A percentile compares a stretch with the other conserved stretches of the same genome.
Conservation (phyloP, 2,329 filamentous ascomycete species). For the Onygena corvina region DNA sequence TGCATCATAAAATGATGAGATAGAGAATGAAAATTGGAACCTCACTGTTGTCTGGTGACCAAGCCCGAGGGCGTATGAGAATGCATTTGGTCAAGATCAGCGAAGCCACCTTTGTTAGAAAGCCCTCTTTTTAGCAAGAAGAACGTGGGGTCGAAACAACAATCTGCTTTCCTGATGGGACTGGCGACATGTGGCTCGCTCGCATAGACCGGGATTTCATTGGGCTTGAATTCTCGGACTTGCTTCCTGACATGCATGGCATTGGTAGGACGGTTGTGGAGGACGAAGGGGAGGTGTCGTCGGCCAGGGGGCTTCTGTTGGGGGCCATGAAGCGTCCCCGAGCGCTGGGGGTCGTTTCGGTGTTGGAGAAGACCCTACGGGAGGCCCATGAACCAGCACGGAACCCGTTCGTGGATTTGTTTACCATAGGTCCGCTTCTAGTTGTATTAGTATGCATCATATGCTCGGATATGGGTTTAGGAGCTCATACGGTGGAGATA, state of each 20-base stretch:
- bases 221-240: conserved; percentile 31
- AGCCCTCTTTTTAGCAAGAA: conserved; percentile 16
- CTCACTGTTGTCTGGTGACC: background rate
- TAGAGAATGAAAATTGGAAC: background rate
- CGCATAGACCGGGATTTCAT: conserved; percentile 25
- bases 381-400: conserved; percentile 30
- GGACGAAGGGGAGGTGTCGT: conserved; percentile 26
- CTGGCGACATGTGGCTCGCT: conserved; percentile 28
- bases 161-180: conserved; percentile 31
- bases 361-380: conserved; percentile 26
- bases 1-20: background rate
- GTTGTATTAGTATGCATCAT: conserved; percentile 20
- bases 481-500: conserved; percentile 36
- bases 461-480: background rate
- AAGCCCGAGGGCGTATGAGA: background rate
- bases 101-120: background rate
- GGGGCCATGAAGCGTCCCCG: conserved; percentile 22
- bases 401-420: conserved; percentile 26
- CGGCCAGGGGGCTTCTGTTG: conserved; percentile 23
- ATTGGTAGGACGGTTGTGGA: conserved; percentile 27
- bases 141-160: conserved; percentile 27
- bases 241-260: conserved; percentile 22
- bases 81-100: background rate
- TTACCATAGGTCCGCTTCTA: conserved; percentile 29
- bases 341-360: conserved; percentile 31